Conservation (phyloP, 2,329 filamentous ascomycete species). For the Aureobasidium mangrovei region DNA sequence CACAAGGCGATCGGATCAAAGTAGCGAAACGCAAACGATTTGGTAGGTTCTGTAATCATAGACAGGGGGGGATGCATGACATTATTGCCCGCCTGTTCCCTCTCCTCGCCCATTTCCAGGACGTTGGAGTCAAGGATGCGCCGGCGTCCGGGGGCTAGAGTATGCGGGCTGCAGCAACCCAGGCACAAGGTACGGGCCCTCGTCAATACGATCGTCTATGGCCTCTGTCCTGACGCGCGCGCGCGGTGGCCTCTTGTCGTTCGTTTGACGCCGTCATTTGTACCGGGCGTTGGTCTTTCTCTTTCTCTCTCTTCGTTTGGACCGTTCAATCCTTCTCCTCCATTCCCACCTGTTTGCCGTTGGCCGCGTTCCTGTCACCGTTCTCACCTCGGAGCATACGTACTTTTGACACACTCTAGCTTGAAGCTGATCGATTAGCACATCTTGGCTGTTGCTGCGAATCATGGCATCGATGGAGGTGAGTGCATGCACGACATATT, state of each 20-base stretch:
- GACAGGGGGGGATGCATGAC: background rate
- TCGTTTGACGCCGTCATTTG: background rate
- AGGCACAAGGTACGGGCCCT: slow-evolving; percentile 11
- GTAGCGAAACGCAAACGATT: slow-evolving; percentile 2
- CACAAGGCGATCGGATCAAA: background rate
- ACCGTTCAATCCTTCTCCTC: slow-evolving; percentile 1
- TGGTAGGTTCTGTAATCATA: background rate
- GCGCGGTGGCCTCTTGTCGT: slow-evolving; percentile 4
- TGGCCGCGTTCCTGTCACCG: no score
- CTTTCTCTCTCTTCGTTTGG: background rate
- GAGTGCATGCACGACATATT: background rate
- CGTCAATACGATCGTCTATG: background rate
- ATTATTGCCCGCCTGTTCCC: slow-evolving; percentile 4
- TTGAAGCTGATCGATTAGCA: background rate
- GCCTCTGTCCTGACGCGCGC: background rate
- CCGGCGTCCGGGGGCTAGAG: slow-evolving; percentile 4
- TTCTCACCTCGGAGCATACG: no score
- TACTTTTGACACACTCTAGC: background rate
- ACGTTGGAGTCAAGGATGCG: slow-evolving; percentile 9
- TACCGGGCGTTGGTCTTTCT: background rate
- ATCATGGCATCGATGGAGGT: slow-evolving; percentile 9
- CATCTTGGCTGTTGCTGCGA: background rate
- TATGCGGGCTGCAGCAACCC: slow-evolving; percentile 11
- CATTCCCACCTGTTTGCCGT: background rate
- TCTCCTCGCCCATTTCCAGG: background rate